phyloP scores from a whole-genome alignment of 495 filamentous ascomycete species.

The Podospora pseudocomata region DNA sequence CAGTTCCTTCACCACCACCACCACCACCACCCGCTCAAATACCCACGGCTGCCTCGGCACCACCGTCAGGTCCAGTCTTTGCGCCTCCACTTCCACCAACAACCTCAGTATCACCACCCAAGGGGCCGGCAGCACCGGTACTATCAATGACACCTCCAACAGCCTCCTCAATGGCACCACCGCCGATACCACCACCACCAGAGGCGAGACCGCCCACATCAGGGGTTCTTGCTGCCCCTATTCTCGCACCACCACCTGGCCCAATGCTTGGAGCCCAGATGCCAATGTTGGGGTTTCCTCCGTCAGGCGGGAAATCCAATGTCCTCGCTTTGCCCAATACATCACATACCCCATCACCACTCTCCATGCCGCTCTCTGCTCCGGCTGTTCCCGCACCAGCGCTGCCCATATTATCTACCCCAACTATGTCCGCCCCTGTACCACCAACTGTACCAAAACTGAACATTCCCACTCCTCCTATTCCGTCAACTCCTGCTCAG shows the following conservation, averaged over 20 bases:
- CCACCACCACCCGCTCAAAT: background rate
- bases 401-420: background rate
- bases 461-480: slow-evolving; percentile 15
- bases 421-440: slow-evolving; percentile 16
- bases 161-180: slow-evolving; percentile 25
- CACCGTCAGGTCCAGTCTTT: slow-evolving; percentile 16
- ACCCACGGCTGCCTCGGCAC: background rate
- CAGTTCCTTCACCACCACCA: background rate
- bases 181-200: slow-evolving; percentile 28
- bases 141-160: slow-evolving; percentile 17
- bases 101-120: background rate
- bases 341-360: slow-evolving; percentile 37
- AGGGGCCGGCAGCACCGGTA: background rate
- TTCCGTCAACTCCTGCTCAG: slow-evolving; percentile 1
- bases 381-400: slow-evolving; percentile 12
- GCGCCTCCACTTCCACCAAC: slow-evolving; percentile 11
- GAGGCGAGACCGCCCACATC: slow-evolving; percentile 34
- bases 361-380: slow-evolving; percentile 29
- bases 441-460: slow-evolving; percentile 11
- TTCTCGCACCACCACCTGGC: slow-evolving; percentile 33
- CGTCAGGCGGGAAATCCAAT: slow-evolving; percentile 29
- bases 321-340: slow-evolving; percentile 46
- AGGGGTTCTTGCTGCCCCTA: slow-evolving; percentile 43
- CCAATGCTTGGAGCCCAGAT: slow-evolving; percentile 26
- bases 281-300: slow-evolving; percentile 24